phyloP scores from a whole-genome alignment of 108 stramenopile species.

The Cyclostephanos invisitatus region DNA sequence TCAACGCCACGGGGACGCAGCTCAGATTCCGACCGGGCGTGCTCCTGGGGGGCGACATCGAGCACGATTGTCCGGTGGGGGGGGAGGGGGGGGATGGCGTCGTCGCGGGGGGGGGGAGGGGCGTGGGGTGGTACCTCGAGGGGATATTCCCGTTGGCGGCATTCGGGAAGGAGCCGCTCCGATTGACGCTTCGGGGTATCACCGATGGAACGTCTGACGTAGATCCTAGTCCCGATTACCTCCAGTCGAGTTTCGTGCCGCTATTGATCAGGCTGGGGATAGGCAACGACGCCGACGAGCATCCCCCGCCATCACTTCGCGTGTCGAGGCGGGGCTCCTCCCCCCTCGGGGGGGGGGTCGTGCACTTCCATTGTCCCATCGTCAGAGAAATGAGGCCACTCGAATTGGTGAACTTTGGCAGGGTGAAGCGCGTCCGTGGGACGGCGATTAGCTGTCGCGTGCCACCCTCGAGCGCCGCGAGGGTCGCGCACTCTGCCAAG shows the following conservation, averaged over 20 bases:
- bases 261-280: conserved; percentile 89
- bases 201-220: conserved; percentile 74
- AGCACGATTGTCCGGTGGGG: conserved; percentile 84
- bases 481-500: conserved; percentile 94
- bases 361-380: conserved; percentile 87
- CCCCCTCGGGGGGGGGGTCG: conserved; percentile 84
- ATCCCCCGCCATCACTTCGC: conserved; percentile 52
- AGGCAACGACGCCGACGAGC: conserved; percentile 64
- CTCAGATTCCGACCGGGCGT: conserved; percentile 92
- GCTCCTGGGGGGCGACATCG: conserved; percentile 84
- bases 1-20: conserved; percentile 97
- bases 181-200: conserved; percentile 77
- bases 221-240: conserved; percentile 87
- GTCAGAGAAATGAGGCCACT: conserved; percentile 81
- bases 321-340: conserved; percentile 75
- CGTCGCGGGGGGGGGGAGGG: conserved; percentile 21
- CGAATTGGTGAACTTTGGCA: conserved; percentile 88
- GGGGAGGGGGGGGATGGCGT: conserved; percentile 3
- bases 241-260: conserved; percentile 77
- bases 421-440: conserved; percentile 96
- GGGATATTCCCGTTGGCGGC: conserved; percentile 94
- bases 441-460: conserved; percentile 87
- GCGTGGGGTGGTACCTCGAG: conserved; percentile 97
- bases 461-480: conserved; percentile 91
- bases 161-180: conserved; percentile 91